Evolutionary conservation across 768 basidiomycete genomes (phyloP).

Genomic region (Auricularia sp.): DNA sequence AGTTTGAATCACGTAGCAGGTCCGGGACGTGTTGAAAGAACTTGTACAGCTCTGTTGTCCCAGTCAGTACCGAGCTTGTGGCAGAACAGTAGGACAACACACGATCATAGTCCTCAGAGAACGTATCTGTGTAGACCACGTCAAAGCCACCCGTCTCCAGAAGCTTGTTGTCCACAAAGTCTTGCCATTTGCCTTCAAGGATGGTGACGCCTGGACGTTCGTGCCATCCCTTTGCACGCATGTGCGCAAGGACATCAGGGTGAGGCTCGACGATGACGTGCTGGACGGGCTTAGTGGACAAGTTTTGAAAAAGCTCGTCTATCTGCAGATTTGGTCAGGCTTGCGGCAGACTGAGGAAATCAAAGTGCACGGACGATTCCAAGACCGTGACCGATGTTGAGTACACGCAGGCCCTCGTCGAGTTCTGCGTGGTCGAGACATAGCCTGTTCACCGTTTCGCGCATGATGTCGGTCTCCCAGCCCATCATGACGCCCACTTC

Average conservation of each 20-base stretch:
- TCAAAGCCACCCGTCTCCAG: conserved; percentile 72
- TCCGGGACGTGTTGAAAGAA: conserved; percentile 79
- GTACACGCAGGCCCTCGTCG: conserved; percentile 42
- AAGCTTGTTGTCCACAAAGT: conserved; percentile 52
- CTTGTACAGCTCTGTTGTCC: conserved; percentile 44
- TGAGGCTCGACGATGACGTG: conserved; percentile 96
- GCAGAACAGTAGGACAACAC: conserved; percentile 7
- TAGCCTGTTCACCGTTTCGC: conserved; percentile 59
- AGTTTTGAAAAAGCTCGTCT: conserved; percentile 66
- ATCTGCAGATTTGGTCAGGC: conserved; percentile 41
- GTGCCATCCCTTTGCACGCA: conserved; percentile 67
- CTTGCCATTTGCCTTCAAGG: conserved; percentile 91
- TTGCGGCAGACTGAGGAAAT: background rate
- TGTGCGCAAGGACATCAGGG: conserved; percentile 76
- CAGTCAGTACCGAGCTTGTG: background rate
- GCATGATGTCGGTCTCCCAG: conserved; percentile 89
- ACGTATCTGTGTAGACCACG: conserved; percentile 85
- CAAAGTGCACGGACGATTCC: conserved; percentile 56
- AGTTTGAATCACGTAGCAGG: conserved; percentile 60
- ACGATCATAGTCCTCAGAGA: conserved; percentile 77
- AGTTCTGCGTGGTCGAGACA: conserved; percentile 41
- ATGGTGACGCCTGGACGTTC: conserved; percentile 66
- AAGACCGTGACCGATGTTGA: conserved; percentile 92
- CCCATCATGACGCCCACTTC: conserved; percentile 99
- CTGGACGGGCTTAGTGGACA: conserved; percentile 44